Conservation (phyloP, 2,329 filamentous ascomycete genomes). For the Colletotrichum sp. region DNA sequence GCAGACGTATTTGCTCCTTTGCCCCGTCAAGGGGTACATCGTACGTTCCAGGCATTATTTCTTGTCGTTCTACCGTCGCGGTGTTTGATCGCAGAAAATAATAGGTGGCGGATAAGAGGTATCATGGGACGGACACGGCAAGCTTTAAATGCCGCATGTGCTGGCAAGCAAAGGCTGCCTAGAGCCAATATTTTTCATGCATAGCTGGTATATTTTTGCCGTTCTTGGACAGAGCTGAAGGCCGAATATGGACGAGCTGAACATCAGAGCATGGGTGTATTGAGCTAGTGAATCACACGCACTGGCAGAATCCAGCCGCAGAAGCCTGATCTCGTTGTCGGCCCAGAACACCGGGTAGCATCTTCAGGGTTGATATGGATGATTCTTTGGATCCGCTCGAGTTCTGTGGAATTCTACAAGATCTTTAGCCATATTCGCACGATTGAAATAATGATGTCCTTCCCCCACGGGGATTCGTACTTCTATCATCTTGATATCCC, state of each 20-base stretch:
- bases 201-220: neutral
- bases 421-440: neutral
- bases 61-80: accelerated
- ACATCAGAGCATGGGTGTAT: neutral
- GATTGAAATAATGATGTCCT: too few relatives aligned
- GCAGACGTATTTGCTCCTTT: neutral
- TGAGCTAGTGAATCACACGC: neutral
- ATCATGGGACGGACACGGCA: neutral
- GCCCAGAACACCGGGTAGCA: neutral
- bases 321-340: neutral
- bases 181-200: neutral
- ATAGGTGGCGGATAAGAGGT: accelerated
- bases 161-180: neutral
- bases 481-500: neutral
- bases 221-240: neutral
- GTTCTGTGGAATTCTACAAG: neutral
- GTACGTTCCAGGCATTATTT: neutral
- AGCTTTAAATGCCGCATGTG: neutral
- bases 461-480: accelerated
- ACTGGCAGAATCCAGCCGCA: neutral
- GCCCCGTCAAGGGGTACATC: neutral
- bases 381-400: neutral
- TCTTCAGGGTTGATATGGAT: neutral
- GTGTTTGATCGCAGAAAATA: neutral
- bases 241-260: neutral